Percentiles rank a stretch among this genome's conserved stretches.
phyloP scores from a whole-genome alignment of 257 asterid species.

The Mitragyna speciosa region DNA sequence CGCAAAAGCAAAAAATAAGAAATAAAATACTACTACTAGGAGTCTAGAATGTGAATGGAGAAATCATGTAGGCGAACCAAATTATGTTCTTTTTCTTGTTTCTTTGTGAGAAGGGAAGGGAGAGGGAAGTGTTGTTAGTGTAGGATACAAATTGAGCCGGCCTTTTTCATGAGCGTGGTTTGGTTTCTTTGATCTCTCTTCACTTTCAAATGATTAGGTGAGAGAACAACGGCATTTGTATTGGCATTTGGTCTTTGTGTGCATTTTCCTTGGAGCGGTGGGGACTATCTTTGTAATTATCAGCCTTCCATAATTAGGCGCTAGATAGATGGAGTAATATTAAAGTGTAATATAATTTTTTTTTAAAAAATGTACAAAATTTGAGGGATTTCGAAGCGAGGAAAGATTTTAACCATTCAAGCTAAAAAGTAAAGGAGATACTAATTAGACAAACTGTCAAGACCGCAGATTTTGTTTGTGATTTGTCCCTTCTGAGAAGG shows the following conservation, averaged over 20 bases:
- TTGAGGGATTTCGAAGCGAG: not conserved
- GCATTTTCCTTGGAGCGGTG: not conserved
- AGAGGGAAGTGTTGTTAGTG: not conserved
- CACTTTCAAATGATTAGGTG: slow-evolving; percentile 35
- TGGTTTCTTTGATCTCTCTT: slow-evolving; percentile 24
- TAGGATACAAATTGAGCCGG: slow-evolving; percentile 43
- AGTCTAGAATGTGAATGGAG: slow-evolving; percentile 24
- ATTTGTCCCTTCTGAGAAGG: not conserved
- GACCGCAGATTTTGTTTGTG: not conserved
- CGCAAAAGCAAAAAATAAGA: slow-evolving; percentile 36
- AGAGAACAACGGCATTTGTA: slow-evolving; percentile 1
- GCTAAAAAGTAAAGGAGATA: not conserved
- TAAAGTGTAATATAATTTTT: not conserved
- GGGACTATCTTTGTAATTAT: slow-evolving; percentile 24
- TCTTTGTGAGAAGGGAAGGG: slow-evolving; percentile 21
- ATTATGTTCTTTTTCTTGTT: slow-evolving; percentile 43
- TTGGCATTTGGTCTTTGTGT: not conserved
- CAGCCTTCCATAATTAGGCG: slow-evolving; percentile 13
- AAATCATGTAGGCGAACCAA: slow-evolving; percentile 16
- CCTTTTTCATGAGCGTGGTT: slow-evolving; percentile 42
- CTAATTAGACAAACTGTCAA: not conserved
- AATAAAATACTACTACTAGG: slow-evolving; percentile 11
- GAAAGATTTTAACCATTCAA: not conserved
- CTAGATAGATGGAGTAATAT: slow-evolving; percentile 6
- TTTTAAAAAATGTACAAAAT: not conserved